phyloP scores from a whole-genome alignment of 352 stramenopile species.

The Globisporangium echinulatum region DNA sequence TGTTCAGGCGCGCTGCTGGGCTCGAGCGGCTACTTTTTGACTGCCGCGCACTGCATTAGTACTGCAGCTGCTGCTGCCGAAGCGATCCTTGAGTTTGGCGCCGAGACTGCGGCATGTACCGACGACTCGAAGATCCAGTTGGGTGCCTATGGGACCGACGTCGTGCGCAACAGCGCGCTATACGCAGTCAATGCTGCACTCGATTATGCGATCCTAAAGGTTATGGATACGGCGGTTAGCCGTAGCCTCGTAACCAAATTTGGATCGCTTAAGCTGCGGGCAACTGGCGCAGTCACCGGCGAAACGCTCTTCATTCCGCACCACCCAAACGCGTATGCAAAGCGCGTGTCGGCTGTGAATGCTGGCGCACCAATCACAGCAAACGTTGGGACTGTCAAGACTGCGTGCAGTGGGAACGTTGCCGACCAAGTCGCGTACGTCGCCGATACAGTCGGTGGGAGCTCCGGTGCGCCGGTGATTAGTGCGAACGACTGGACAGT shows the following conservation, averaged over 20 bases:
- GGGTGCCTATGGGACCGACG: conserved; percentile 16
- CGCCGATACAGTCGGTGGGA: no score
- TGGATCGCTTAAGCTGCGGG: conserved; percentile 16
- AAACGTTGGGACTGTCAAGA: conserved; percentile 2
- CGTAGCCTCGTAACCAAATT: conserved; percentile 12
- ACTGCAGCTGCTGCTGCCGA: conserved; percentile 8
- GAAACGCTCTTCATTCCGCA: conserved; percentile 24
- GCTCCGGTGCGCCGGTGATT: neutral
- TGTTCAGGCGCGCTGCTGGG: conserved; percentile 18
- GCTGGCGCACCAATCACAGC: conserved; percentile 8
- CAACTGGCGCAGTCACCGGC: neutral
- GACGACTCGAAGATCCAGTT: conserved; percentile 17
- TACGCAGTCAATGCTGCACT: conserved; percentile 18
- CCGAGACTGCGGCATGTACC: conserved; percentile 14
- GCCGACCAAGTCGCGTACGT: neutral
- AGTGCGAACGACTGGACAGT: conserved; percentile 8
- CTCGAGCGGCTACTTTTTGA: conserved; percentile 21
- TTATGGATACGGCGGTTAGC: conserved; percentile 10
- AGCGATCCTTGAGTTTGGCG: conserved; percentile 21
- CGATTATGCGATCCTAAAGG: conserved; percentile 23
- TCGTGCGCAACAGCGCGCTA: conserved; percentile 15
- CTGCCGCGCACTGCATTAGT: conserved; percentile 20
- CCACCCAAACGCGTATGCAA: conserved; percentile 17
- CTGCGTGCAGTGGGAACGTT: conserved; percentile 8
- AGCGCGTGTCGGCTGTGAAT: conserved; percentile 2